phyloP scores from a whole-genome alignment of 192 early-diverging fungal genomes.

The Rhizophagus prolifer region DNA sequence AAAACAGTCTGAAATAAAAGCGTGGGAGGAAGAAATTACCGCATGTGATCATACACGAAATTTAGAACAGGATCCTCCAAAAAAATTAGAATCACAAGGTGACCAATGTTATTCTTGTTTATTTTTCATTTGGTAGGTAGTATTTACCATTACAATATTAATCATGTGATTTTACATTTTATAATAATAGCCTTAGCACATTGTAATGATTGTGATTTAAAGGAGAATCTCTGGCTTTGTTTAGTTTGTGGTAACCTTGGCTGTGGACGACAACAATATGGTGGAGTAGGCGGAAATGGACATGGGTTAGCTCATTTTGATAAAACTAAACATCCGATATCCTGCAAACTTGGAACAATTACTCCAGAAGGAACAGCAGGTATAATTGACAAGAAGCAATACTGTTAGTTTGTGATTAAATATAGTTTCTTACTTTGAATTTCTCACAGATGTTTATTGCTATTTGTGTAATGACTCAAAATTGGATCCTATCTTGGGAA shows the following conservation, averaged over 20 bases:
- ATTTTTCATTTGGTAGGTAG: neutral
- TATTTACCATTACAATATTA: neutral
- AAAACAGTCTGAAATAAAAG: conserved; percentile 85
- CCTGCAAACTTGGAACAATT: conserved; percentile 94
- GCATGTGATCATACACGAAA: conserved; percentile 78
- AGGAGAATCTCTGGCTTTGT: conserved; percentile 95
- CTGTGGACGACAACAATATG: conserved; percentile 93
- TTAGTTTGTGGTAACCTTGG: conserved; percentile 90
- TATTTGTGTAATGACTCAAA: conserved; percentile 83
- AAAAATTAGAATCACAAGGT: conserved; percentile 48
- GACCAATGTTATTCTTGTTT: neutral
- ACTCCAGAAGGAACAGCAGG: conserved; percentile 94
- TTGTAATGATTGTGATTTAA: conserved; percentile 81
- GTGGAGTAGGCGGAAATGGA: conserved; percentile 89
- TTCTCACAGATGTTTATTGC: conserved; percentile 71
- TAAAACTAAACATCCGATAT: conserved; percentile 75
- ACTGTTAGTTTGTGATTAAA: neutral
- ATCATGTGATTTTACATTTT: conserved; percentile 21
- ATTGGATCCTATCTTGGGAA: conserved; percentile 73
- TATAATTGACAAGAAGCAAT: conserved; percentile 35
- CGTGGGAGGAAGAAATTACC: conserved; percentile 86
- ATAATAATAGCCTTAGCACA: conserved; percentile 56
- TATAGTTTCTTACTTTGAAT: conserved; percentile 1
- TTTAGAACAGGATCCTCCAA: conserved; percentile 63
- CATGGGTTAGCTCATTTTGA: conserved; percentile 88